Evolutionary conservation across 2,329 filamentous ascomycete species (phyloP).

Genomic region (Colletotrichum tropicicola): DNA sequence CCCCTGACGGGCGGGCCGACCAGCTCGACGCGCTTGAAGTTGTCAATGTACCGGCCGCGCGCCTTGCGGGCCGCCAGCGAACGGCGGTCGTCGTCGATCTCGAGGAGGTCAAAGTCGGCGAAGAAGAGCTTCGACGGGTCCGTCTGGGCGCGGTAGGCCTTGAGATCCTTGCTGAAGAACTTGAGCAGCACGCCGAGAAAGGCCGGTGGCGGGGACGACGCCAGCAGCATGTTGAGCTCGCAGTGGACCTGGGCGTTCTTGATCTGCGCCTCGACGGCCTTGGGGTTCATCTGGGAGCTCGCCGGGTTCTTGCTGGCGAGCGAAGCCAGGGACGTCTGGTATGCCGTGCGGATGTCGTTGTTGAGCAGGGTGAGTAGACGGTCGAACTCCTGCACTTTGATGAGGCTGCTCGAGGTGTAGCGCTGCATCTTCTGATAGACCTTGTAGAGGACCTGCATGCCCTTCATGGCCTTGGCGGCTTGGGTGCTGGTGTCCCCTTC

Average conservation of each 20-base stretch:
- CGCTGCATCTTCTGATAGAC: conserved; percentile 64
- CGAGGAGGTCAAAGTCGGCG: conserved; percentile 75
- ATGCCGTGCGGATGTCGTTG: conserved; percentile 59
- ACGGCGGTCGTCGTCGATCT: conserved; percentile 66
- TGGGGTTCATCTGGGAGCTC: conserved; percentile 45
- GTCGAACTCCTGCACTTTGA: conserved; percentile 71
- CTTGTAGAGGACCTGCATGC: conserved; percentile 62
- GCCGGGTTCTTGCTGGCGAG: conserved; percentile 57
- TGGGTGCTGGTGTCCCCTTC: conserved; percentile 47
- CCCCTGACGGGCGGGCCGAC: not conserved
- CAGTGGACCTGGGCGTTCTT: conserved; percentile 57
- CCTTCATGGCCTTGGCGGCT: conserved; percentile 40
- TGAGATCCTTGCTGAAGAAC: conserved; percentile 68
- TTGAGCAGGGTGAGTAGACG: conserved; percentile 63
- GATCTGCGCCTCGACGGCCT: conserved; percentile 53
- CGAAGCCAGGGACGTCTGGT: conserved; percentile 54
- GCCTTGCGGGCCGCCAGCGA: conserved; percentile 51
- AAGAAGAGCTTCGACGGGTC: conserved; percentile 78
- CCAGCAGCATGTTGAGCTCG: conserved; percentile 63
- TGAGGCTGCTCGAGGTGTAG: conserved; percentile 57
- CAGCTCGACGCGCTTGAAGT: conserved; percentile 69
- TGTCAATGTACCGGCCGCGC: conserved; percentile 55
- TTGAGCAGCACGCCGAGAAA: conserved; percentile 70
- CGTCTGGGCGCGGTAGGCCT: conserved; percentile 64
- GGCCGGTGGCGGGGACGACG: conserved; percentile 51